Evolutionary conservation across 345 rosid genomes (phyloP).

Genomic region (Eucalyptus tenuipes): DNA sequence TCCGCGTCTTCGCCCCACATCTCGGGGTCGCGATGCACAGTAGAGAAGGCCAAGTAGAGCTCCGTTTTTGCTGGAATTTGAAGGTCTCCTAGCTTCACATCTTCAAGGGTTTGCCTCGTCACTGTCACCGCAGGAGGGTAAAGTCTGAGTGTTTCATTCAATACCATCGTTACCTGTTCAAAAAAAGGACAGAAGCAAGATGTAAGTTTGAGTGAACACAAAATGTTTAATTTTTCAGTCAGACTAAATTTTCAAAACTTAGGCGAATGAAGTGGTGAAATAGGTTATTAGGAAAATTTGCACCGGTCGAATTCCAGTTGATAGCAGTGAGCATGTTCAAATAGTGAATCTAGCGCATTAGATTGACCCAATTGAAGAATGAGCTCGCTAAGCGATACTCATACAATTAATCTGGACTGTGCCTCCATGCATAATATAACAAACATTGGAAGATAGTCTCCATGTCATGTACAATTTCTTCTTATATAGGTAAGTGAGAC

Average conservation of each 20-base stretch:
- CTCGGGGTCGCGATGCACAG: constrained; percentile 42
- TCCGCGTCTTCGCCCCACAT: constrained; percentile 67
- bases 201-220: not conserved
- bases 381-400: not conserved
- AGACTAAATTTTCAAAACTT: not conserved
- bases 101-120: constrained; percentile 21
- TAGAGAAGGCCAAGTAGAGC: constrained; percentile 22
- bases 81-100: constrained; percentile 35
- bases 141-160: constrained; percentile 60
- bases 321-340: not conserved
- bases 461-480: not conserved
- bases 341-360: not conserved
- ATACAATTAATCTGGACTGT: not conserved
- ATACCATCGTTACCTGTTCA: constrained; percentile 17
- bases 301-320: not conserved
- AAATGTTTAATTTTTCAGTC: not conserved
- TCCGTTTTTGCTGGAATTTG: constrained; percentile 55
- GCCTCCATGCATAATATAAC: not conserved
- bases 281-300: not conserved
- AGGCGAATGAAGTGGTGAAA: not conserved
- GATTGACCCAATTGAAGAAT: not conserved
- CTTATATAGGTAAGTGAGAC: not conserved
- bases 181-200: not conserved
- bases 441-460: not conserved
- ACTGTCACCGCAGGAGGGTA: constrained; percentile 49